A percentile compares a stretch with the other conserved stretches of the same genome.
phyloP scores from a whole-genome alignment of 257 asterid genomes.

The Fraxinus excelsior region DNA sequence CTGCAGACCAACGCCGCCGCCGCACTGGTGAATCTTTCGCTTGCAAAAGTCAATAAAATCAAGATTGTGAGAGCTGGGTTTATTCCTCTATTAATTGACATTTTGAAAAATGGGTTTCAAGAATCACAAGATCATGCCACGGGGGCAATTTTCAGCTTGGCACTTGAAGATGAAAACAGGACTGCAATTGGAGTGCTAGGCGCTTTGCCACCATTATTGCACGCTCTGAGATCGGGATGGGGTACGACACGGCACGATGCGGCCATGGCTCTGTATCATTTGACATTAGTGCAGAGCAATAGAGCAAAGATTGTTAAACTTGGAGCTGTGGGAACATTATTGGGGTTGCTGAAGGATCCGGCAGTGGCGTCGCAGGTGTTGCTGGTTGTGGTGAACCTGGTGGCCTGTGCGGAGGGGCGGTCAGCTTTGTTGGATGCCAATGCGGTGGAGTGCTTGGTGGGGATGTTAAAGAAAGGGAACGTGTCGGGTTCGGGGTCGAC shows the following conservation, averaged over 20 bases:
- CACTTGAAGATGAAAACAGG: conserved; percentile 72
- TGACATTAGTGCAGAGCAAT: conserved; percentile 73
- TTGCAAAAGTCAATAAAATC: conserved; percentile 64
- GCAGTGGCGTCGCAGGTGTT: conserved; percentile 63
- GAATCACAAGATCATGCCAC: conserved; percentile 94
- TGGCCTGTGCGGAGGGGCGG: conserved; percentile 67
- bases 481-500: conserved; percentile 57
- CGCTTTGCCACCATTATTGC: conserved; percentile 77
- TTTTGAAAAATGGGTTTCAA: conserved; percentile 64
- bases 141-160: conserved; percentile 85
- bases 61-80: conserved; percentile 80
- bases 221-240: conserved; percentile 73
- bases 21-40: conserved; percentile 81
- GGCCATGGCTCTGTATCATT: conserved; percentile 77
- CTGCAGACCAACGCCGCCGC: conserved; percentile 78
- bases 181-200: conserved; percentile 86
- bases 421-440: conserved; percentile 66
- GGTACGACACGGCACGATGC: conserved; percentile 78
- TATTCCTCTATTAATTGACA: conserved; percentile 64
- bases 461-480: conserved; percentile 43
- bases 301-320: conserved; percentile 55
- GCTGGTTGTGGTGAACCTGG: conserved; percentile 77
- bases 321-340: conserved; percentile 52
- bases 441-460: conserved; percentile 62
- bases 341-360: conserved; percentile 59